Percentiles rank a stretch among this genome's conserved stretches.
Evolutionary conservation across 768 basidiomycete genomes (phyloP).

Genomic region (Agrocybe praecox): DNA sequence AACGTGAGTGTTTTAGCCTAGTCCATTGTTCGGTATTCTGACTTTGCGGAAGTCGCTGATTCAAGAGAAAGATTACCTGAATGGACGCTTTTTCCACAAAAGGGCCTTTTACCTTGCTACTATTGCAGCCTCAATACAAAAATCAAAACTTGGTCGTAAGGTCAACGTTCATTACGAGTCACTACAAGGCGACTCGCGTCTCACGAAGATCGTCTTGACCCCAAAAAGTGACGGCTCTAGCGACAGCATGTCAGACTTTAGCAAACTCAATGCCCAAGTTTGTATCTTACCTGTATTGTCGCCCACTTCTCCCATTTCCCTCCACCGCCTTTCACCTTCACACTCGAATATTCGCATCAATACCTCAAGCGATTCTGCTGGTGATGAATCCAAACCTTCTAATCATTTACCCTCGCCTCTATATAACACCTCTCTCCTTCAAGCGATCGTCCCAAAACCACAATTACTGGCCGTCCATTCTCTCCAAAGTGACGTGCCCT

Average conservation of each 20-base stretch:
- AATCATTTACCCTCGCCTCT: constrained; percentile 61
- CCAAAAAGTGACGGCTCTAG: constrained; percentile 61
- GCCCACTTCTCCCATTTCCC: constrained; percentile 59
- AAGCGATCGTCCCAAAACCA: constrained; percentile 45
- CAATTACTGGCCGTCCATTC: constrained; percentile 58
- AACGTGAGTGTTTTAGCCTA: constrained; percentile 46
- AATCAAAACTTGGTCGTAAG: constrained; percentile 43
- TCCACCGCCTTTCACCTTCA: constrained; percentile 71
- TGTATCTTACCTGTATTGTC: constrained; percentile 75
- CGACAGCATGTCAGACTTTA: constrained; percentile 55
- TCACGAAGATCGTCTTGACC: constrained; percentile 64
- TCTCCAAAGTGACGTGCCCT: constrained; percentile 55
- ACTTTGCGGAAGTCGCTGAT: constrained; percentile 62
- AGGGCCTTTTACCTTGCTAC: constrained; percentile 86
- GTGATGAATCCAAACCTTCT: constrained; percentile 21
- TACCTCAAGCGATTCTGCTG: constrained; percentile 15
- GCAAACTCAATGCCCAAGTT: constrained; percentile 70
- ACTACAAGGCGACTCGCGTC: constrained; percentile 59
- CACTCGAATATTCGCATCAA: constrained; percentile 58
- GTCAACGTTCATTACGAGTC: constrained; percentile 68
- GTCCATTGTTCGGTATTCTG: background rate
- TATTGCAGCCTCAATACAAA: constrained; percentile 63
- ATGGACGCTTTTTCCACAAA: constrained; percentile 91
- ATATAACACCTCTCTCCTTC: constrained; percentile 79
- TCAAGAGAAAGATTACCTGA: constrained; percentile 93